Base-by-base conservation (phyloP, 2,329 filamentous ascomycete species). In the Balansia obtecta region DNA sequence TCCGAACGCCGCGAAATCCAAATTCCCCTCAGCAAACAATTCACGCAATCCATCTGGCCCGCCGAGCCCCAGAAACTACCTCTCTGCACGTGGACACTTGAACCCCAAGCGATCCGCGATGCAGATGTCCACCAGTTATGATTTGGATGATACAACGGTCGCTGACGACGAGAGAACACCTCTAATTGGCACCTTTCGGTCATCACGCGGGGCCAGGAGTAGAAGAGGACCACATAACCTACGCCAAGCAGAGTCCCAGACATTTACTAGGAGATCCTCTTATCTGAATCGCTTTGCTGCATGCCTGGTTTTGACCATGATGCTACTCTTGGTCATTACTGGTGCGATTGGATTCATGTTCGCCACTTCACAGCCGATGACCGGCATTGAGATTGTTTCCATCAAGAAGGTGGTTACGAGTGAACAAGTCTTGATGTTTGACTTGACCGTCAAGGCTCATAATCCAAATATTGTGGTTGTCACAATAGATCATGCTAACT, bases 381-480 rank as follows among this genome's bases (percentile, higher is more conserved):
- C 80, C 27, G 81, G 86, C 55, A 86, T 97, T 52, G 75, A 85
- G 55, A 80, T 97, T 43, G 73, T 85, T 50, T 83, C 84, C 55
- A 88, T 98, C 57, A 81, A 85, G 59, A 94, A 95, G 57, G 88
- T 98, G 22, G 77, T 97, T 46, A 90, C 90, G 2, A 95, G 88
- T 59, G 88, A 95, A 65, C 88, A 95, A 65, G 90, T 97, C 64
- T 77, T 98, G 41, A 95, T 98, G 80, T 79, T 97, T 60, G 91
- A 98, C 65, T 71, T 98, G 46, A 81, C 87, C 18, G 88, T 98
- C 53, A 81, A 81, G 57, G 93, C 91, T 0, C 76, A 91, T 58
- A 98, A 98, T 63, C 90, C 91, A 1, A 98, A 97, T 58, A 82
- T 96, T 40, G 85, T 97, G 39, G 82, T 88, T 2, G 85, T 98